These are phyloP conservation scores for Psophocarpus tetragonolobus DNA, from an alignment of 306 rosid genomes.

Conservation along the genomic window DNA sequence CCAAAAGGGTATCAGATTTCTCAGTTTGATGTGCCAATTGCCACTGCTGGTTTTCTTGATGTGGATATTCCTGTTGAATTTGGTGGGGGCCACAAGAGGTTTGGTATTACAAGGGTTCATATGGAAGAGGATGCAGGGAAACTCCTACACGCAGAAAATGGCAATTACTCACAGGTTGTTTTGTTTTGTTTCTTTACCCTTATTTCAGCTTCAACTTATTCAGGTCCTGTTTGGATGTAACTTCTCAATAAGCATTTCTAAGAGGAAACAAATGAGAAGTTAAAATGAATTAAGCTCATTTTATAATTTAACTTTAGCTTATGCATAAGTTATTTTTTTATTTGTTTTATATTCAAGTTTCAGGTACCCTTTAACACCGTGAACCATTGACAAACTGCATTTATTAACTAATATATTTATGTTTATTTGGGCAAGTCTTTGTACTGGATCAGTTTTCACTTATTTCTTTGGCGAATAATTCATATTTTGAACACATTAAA, in stretches of 20 bases:
- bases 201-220: not conserved
- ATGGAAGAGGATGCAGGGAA: slow-evolving; percentile 99
- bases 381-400: not conserved
- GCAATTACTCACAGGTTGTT: slow-evolving; percentile 72
- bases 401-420: not conserved
- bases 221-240: not conserved
- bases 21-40: slow-evolving; percentile 95
- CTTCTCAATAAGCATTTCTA: not conserved
- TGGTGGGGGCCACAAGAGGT: slow-evolving; percentile 90
- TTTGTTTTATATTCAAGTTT: not conserved
- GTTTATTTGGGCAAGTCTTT: not conserved
- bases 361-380: not conserved
- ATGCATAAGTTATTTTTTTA: not conserved
- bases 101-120: slow-evolving; percentile 97
- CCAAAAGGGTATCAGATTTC: slow-evolving; percentile 98
- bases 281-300: not conserved
- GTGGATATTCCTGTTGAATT: slow-evolving; percentile 81
- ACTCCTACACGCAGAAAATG: slow-evolving; percentile 81
- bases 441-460: not conserved
- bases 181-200: slow-evolving; percentile 20
- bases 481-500: not conserved
- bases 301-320: not conserved
- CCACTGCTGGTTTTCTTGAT: slow-evolving; percentile 69
- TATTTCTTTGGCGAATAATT: not conserved
- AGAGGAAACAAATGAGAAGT: not conserved